phyloP scores from a whole-genome alignment of 2,329 filamentous ascomycete species.

The Paraphoma chrysanthemicola region DNA sequence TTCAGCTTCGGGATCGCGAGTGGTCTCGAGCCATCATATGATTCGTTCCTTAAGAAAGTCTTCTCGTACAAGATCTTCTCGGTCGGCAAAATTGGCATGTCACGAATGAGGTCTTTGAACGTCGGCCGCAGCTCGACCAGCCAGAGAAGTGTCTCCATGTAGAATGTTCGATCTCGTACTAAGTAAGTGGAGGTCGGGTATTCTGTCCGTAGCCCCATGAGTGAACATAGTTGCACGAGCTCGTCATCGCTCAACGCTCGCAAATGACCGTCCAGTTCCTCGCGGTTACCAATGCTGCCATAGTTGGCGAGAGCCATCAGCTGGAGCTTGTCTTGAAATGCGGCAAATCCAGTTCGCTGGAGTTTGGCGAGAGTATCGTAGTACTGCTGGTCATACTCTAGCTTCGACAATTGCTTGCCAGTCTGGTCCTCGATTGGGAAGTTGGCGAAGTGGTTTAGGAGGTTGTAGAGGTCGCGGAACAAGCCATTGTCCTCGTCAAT shows the following conservation, averaged over 20 bases:
- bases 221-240: constrained; percentile 69
- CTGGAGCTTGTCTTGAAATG: constrained; percentile 88
- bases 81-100: constrained; percentile 81
- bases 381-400: constrained; percentile 80
- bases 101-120: constrained; percentile 79
- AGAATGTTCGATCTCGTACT: constrained; percentile 67
- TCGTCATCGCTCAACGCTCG: constrained; percentile 77
- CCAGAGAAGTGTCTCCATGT: constrained; percentile 75
- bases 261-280: constrained; percentile 79
- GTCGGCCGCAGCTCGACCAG: constrained; percentile 78
- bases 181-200: constrained; percentile 78
- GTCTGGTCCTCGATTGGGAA: constrained; percentile 94
- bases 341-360: constrained; percentile 76
- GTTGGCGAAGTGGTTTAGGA: constrained; percentile 86
- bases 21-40: constrained; percentile 85
- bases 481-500: constrained; percentile 76
- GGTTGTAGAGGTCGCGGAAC: constrained; percentile 77
- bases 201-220: constrained; percentile 79
- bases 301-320: constrained; percentile 93
- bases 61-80: constrained; percentile 82
- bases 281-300: constrained; percentile 80
- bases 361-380: constrained; percentile 78
- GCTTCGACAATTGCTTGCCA: constrained; percentile 74
- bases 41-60: constrained; percentile 79
- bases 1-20: constrained; percentile 94